A percentile compares a stretch with the other conserved stretches of the same genome.
phyloP scores from a whole-genome alignment of 768 basidiomycete genomes.

The Serendipita sp. region DNA sequence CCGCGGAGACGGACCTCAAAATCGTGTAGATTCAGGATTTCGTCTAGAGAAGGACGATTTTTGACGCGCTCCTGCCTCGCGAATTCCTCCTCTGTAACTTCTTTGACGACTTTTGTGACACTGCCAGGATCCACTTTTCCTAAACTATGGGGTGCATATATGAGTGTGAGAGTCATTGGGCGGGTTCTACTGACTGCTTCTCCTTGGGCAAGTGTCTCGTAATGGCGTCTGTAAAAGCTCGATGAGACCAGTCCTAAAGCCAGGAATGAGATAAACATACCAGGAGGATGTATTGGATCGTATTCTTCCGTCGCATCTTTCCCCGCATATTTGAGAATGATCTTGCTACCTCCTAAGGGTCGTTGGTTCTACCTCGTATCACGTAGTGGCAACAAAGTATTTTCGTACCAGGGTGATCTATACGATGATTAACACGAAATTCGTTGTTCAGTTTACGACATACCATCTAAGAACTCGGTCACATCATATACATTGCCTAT shows the following conservation, averaged over 20 bases:
- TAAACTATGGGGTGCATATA: constrained; percentile 22
- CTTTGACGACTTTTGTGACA: constrained; percentile 43
- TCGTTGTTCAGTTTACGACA: constrained; percentile 28
- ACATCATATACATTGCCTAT: constrained; percentile 60
- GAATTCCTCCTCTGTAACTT: constrained; percentile 55
- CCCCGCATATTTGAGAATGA: constrained; percentile 73
- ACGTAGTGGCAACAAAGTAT: background rate
- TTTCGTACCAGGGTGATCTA: constrained; percentile 46
- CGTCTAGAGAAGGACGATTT: constrained; percentile 53
- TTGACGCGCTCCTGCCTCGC: constrained; percentile 44
- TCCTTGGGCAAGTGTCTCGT: constrained; percentile 48
- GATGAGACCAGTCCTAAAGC: constrained; percentile 9
- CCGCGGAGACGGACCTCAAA: constrained; percentile 49
- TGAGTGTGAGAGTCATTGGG: background rate
- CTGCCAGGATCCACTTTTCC: constrained; percentile 59
- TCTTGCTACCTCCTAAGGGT: constrained; percentile 55
- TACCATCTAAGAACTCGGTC: constrained; percentile 45
- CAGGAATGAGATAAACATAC: constrained; percentile 19
- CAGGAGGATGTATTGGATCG: constrained; percentile 68
- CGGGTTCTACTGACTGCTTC: constrained; percentile 46
- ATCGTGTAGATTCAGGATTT: constrained; percentile 83
- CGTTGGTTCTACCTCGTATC: background rate
- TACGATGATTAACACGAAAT: background rate
- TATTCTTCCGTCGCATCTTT: constrained; percentile 82
- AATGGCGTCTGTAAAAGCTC: constrained; percentile 11